A percentile compares a stretch with the other conserved stretches of the same genome.
Evolutionary conservation across 2,329 filamentous ascomycete genomes (phyloP).

Genomic region (Epichloe typhina): DNA sequence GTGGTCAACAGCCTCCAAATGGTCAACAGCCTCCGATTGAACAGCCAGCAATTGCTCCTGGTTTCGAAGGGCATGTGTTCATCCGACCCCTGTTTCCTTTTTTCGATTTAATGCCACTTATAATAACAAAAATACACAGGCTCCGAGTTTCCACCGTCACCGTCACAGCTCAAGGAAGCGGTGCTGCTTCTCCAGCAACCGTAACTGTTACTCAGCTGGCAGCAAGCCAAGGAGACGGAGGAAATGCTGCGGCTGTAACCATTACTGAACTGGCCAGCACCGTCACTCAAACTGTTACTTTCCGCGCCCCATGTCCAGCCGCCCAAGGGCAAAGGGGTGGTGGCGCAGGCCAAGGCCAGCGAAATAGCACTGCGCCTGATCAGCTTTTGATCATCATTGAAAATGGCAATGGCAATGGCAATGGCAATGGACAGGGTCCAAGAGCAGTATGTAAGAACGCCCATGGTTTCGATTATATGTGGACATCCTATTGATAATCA

Average conservation of each 20-base stretch:
- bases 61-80: background rate
- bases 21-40: no score
- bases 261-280: conserved; percentile 1
- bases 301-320: no score
- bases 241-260: conserved; percentile 8
- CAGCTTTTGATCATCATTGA: background rate
- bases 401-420: background rate
- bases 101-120: background rate
- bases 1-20: background rate
- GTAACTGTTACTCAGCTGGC: background rate
- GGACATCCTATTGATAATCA: background rate
- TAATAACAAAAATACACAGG: background rate
- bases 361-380: background rate
- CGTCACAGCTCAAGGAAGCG: background rate
- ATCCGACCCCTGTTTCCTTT: background rate
- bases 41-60: background rate
- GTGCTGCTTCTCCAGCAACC: background rate
- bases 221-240: background rate
- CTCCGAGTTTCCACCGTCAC: background rate
- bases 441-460: background rate
- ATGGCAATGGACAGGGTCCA: background rate
- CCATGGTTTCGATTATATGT: background rate
- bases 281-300: no score
- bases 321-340: no score
- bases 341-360: background rate